Conservation (phyloP, 176 grass and related monocot genomes). For the Paspalum notatum region DNA sequence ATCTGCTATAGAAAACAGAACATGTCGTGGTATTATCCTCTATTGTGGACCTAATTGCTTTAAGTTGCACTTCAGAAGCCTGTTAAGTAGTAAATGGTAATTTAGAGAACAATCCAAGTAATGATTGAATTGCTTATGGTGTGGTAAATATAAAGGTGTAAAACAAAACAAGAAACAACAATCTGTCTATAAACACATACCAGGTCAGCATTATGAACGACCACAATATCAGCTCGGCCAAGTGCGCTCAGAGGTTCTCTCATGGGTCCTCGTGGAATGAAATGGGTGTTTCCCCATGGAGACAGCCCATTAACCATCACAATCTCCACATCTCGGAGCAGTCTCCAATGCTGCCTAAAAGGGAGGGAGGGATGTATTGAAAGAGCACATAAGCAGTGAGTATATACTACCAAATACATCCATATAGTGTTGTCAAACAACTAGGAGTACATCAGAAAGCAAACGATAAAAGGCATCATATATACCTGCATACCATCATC, state of each 20-base stretch:
- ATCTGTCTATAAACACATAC: slow-evolving; percentile 47
- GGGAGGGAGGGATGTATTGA: neutral
- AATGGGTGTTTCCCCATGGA: slow-evolving; percentile 74
- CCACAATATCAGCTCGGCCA: slow-evolving; percentile 68
- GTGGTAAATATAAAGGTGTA: neutral
- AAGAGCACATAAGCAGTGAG: neutral
- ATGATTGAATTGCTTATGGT: neutral
- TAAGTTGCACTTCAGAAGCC: slow-evolving; percentile 54
- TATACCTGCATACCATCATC: slow-evolving; percentile 93
- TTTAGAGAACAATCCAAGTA: slow-evolving; percentile 29
- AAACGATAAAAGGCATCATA: neutral
- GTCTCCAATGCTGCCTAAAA: slow-evolving; percentile 82
- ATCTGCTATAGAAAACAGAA: slow-evolving; percentile 67
- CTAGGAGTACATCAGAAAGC: neutral
- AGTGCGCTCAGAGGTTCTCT: slow-evolving; percentile 73
- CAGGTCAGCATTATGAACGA: slow-evolving; percentile 84
- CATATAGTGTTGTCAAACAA: slow-evolving; percentile 1
- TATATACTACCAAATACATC: too few species aligned
- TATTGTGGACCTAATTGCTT: slow-evolving; percentile 43
- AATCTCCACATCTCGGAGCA: slow-evolving; percentile 79
- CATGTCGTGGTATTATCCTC: slow-evolving; percentile 37
- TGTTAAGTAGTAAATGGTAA: slow-evolving; percentile 49
- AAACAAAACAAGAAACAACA: neutral
- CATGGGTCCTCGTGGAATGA: slow-evolving; percentile 82
- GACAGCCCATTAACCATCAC: slow-evolving; percentile 82